phyloP scores from a whole-genome alignment of 305 asterid genomes.

The Euphrasia arctica region DNA sequence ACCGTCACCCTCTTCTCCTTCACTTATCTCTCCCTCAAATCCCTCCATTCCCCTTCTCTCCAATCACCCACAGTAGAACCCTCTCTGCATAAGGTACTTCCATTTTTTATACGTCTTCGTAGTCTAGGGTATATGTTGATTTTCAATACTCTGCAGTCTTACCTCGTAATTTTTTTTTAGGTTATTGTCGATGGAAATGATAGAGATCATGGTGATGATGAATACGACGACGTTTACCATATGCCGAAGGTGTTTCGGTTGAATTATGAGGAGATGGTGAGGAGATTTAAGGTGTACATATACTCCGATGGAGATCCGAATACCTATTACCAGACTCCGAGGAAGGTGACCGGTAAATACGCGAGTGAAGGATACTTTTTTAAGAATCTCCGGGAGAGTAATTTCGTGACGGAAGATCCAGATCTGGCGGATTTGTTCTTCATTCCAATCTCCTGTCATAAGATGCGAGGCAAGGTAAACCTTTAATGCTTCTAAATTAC shows the following conservation, averaged over 20 bases:
- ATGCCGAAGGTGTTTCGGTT: slow-evolving; percentile 60
- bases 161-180: slow-evolving; percentile 8
- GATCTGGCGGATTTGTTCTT: slow-evolving; percentile 85
- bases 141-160: slow-evolving; percentile 10
- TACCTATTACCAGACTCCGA: slow-evolving; percentile 87
- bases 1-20: slow-evolving; percentile 63
- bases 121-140: slow-evolving; percentile 2
- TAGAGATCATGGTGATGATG: slow-evolving; percentile 31
- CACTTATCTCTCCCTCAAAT: slow-evolving; percentile 60
- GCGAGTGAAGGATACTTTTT: slow-evolving; percentile 93
- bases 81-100: slow-evolving; percentile 40
- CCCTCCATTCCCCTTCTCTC: slow-evolving; percentile 52
- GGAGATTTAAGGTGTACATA: slow-evolving; percentile 80
- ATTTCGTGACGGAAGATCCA: slow-evolving; percentile 73
- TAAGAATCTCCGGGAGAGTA: slow-evolving; percentile 87
- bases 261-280: slow-evolving; percentile 71
- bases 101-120: neutral
- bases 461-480: slow-evolving; percentile 96
- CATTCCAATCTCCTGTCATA: slow-evolving; percentile 94
- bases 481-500: slow-evolving; percentile 16
- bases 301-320: slow-evolving; percentile 93
- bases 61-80: slow-evolving; percentile 33
- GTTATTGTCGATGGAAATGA: slow-evolving; percentile 22
- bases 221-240: slow-evolving; percentile 61
- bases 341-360: slow-evolving; percentile 94